Percentiles rank a stretch among this genome's conserved stretches.
Evolutionary conservation across 768 basidiomycete species (phyloP).

Genomic region (Mycena venus): DNA sequence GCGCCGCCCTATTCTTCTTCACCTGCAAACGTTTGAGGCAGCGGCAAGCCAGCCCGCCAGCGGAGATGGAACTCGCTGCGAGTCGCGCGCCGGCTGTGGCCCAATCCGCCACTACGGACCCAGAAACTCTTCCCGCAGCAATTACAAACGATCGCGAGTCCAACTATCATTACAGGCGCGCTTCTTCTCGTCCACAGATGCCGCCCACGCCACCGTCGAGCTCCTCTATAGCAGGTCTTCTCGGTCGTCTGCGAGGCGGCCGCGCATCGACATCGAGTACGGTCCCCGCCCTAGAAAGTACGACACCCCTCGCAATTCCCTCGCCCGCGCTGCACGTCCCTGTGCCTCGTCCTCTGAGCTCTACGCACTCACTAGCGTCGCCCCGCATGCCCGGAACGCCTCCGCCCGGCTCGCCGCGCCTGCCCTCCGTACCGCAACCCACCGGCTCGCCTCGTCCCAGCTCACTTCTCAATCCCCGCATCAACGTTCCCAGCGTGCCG

Average conservation of each 20-base stretch:
- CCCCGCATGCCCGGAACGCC: not conserved
- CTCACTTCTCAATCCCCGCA: constrained; percentile 24
- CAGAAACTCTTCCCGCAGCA: not conserved
- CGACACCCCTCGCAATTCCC: not conserved
- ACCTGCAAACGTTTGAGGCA: not conserved
- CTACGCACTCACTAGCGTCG: not conserved
- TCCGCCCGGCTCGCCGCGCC: not conserved
- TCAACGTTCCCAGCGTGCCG: not conserved
- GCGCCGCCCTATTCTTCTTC: not conserved
- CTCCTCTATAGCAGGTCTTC: not conserved
- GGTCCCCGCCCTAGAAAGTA: constrained; percentile 9
- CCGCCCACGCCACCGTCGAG: constrained; percentile 9
- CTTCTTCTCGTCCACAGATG: constrained; percentile 13
- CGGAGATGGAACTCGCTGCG: not conserved
- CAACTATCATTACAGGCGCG: not conserved
- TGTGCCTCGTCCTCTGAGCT: not conserved
- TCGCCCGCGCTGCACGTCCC: not conserved
- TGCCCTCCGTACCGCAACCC: not conserved
- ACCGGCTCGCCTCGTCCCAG: not conserved
- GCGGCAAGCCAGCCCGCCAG: not conserved
- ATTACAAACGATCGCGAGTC: not conserved
- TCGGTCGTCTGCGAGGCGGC: constrained; percentile 5
- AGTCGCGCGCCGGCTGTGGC: not conserved
- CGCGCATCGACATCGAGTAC: not conserved
- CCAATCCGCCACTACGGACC: not conserved